Evolutionary conservation across 208 protist genomes (phyloP).

Genomic region (Vickermania ingenoplastis): DNA sequence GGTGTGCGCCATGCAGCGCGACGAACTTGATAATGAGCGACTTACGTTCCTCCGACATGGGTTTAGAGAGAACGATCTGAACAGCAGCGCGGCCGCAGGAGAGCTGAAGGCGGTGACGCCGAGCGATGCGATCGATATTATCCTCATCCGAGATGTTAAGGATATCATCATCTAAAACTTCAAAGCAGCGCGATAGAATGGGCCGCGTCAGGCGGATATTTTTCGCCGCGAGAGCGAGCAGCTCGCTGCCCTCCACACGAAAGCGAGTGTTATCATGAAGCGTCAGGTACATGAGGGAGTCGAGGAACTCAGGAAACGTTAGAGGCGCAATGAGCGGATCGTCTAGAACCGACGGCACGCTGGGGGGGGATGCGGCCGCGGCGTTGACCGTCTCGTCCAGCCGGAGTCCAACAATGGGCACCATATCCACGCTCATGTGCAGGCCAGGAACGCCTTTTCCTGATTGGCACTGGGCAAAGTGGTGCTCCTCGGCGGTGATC

Average conservation of each 20-base stretch:
- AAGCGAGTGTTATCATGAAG: slow-evolving; percentile 43
- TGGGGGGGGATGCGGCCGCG: neutral
- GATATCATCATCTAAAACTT: slow-evolving; percentile 63
- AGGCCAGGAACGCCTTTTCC: neutral
- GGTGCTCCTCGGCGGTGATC: slow-evolving; percentile 40
- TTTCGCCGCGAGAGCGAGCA: slow-evolving; percentile 54
- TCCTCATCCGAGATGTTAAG: slow-evolving; percentile 36
- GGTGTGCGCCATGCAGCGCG: slow-evolving; percentile 46
- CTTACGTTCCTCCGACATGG: slow-evolving; percentile 29
- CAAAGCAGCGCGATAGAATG: slow-evolving; percentile 59
- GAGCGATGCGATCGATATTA: slow-evolving; percentile 17
- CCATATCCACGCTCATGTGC: slow-evolving; percentile 1
- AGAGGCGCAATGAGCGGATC: slow-evolving; percentile 23
- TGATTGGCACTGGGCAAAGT: slow-evolving; percentile 10
- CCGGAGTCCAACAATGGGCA: slow-evolving; percentile 27
- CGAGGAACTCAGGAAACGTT: slow-evolving; percentile 30
- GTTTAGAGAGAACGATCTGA: slow-evolving; percentile 45
- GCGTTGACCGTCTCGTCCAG: neutral
- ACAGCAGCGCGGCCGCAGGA: slow-evolving; percentile 59
- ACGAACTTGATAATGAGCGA: slow-evolving; percentile 40
- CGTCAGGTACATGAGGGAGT: slow-evolving; percentile 48
- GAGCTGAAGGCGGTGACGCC: slow-evolving; percentile 52
- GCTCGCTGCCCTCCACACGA: slow-evolving; percentile 68
- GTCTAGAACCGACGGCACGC: slow-evolving; percentile 9
- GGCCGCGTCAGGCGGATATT: slow-evolving; percentile 55